Base-by-base conservation (phyloP, 192 early-diverging fungal species). In the Umbelopsis sp. region DNA sequence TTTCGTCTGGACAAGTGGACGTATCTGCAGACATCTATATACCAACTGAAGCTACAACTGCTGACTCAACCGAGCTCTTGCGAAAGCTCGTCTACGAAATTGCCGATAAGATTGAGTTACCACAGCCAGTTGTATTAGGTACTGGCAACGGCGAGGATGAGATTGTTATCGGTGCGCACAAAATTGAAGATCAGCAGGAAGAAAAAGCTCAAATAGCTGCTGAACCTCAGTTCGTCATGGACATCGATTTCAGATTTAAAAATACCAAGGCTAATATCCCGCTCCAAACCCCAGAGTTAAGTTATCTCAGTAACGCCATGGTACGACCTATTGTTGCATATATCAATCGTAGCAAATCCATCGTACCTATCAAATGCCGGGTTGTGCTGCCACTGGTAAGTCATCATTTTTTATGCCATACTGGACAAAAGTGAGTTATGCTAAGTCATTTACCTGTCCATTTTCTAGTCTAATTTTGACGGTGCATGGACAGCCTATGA, bases 241-340 rank as follows among this genome's bases (percentile, higher is more conserved):
- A 93, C 50, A 86, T 94, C 66, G 86, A 91, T 71, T 89, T 99
- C 30, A 84, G 89, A 46, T 90, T 99, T 72, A 94, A 97, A 70
- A 91, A 98, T 78, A 86, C 94, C 58, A 94, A 95, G 61, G 95
- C 97, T 0, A 88, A 89, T 4, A 92, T 98, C 1, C 97, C 97
- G 9, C 74, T 96, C 0, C 74, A 83, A 11, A 84, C 86, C 18
- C 83, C 86, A 46, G 88, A 92, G 49, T 76, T 95, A 30, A 85
- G 87, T 6, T 95, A 96, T 55, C 73, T 97, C 55, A 92, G 82
- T 67, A 88, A 88, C 21, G 95, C 96, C 21, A 81, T 97, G 68
- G 90, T 98, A 23, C 88, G 97, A 5, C 96, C 97, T 1, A 85
- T 98, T 47, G 95, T 98, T 0, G 97, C 89, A 15, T 99, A 92